Evolutionary conservation across 768 basidiomycete genomes (phyloP).

Genomic region (Cyclocybe aegerita): DNA sequence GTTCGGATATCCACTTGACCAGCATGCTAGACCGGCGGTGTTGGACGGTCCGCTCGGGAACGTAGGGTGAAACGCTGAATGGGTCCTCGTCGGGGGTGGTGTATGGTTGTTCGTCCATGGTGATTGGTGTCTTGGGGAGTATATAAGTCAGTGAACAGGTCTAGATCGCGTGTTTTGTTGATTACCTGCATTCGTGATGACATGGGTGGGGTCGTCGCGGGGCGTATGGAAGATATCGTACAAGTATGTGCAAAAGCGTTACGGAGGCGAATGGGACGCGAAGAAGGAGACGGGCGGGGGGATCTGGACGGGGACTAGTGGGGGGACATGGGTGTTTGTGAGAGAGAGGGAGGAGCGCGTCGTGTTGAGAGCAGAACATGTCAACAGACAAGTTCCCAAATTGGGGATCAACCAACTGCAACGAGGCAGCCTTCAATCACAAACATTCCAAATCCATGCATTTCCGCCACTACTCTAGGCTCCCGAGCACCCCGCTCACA

Average conservation of each 20-base stretch:
- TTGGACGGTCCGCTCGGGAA: conserved; percentile 24
- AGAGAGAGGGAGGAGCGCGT: conserved; percentile 22
- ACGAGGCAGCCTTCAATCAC: conserved; percentile 30
- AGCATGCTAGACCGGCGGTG: conserved; percentile 50
- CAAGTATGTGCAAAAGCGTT: background rate
- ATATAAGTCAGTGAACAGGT: background rate
- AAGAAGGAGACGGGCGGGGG: conserved; percentile 2
- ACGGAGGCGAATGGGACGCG: no score
- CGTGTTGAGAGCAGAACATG: conserved; percentile 22
- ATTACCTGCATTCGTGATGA: background rate
- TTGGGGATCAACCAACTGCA: conserved; percentile 28
- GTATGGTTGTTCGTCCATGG: conserved; percentile 44
- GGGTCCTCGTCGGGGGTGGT: conserved; percentile 53
- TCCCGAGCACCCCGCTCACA: conserved; percentile 27
- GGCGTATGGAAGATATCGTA: conserved; percentile 11
- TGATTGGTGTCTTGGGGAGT: conserved; percentile 5
- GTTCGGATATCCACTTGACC: conserved; percentile 54
- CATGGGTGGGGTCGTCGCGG: conserved; percentile 9
- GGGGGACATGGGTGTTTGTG: conserved; percentile 18
- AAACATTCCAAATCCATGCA: conserved; percentile 7
- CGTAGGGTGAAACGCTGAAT: conserved; percentile 39
- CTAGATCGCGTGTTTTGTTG: no score
- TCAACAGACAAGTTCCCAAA: conserved; percentile 28
- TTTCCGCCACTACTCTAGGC: conserved; percentile 9
- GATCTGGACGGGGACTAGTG: background rate